Evolutionary conservation across 148 eudicot species (phyloP), one percentile per base, ranked within the genome.

Genomic region (Suaeda aralocaspica): DNA sequence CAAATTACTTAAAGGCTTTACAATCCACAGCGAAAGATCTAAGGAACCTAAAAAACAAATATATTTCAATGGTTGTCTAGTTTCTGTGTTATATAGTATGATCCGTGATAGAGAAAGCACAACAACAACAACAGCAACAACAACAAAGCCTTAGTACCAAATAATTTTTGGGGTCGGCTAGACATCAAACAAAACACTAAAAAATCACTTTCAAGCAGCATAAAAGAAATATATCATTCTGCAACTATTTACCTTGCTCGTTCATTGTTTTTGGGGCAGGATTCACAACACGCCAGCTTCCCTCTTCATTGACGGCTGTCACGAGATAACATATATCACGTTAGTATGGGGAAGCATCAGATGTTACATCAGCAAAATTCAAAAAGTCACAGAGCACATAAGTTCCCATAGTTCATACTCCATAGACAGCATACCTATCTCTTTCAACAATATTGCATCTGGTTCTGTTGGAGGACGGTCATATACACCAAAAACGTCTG

Each of bases 381-480:
- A 56, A 18, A 7, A 31, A 10, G 6, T 7, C 18, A 26, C 46
- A 5, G 22, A 41, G 24, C 22, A 21, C 29, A 16, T 2, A 53
- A 25, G 21, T 52, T 62, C 34, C 24, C 34, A 24, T n/a, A n/a
- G n/a, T n/a, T n/a, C n/a, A n/a, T n/a, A n/a, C n/a, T n/a, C n/a
- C n/a, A n/a, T 21, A 62, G 59, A 51, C 51, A 66, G 69, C 89
- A 74, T 64, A 91, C 98, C 92, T 56, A 94, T 94, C 79, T 94
- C 98, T 76, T 83, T 81, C 44, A 94, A 83, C 65, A 94, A 87
- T 22, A 86, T 65, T 16, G 98, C 92, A 59, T 79, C 79, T 61
- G 92, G 87, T 74, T 94, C 96, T 63, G 88, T 74, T 48, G 98
- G 98, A 60, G 98, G 98, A 59, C 89, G 89, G 74, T 94, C 98